A percentile compares a stretch with the other conserved stretches of the same genome.
phyloP scores from a whole-genome alignment of 768 basidiomycete species.

The Galerina marginata region DNA sequence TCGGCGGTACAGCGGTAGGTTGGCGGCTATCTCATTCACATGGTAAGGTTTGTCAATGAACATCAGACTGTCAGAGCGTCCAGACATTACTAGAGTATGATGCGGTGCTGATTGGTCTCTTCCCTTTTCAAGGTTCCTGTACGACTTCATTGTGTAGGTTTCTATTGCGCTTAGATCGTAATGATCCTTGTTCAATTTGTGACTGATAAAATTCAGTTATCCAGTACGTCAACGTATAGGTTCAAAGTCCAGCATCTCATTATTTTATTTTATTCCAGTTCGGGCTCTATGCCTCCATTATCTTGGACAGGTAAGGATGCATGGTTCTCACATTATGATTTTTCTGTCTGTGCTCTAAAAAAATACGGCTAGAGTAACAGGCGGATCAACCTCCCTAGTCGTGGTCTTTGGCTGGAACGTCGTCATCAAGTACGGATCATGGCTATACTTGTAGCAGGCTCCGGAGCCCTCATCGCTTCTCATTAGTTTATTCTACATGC shows the following conservation, averaged over 20 bases:
- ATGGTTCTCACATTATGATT: not conserved
- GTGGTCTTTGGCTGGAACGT: conserved; percentile 85
- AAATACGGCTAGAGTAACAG: conserved; percentile 55
- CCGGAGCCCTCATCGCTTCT: too few relatives aligned
- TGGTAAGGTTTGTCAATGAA: conserved; percentile 58
- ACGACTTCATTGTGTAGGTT: conserved; percentile 77
- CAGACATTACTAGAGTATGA: not conserved
- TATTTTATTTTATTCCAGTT: conserved; percentile 59
- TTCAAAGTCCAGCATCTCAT: not conserved
- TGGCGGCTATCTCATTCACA: conserved; percentile 74
- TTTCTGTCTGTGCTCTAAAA: not conserved
- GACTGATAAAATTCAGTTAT: conserved; percentile 45
- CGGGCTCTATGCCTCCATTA: conserved; percentile 79
- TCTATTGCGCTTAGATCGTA: not conserved
- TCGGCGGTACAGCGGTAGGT: conserved; percentile 76
- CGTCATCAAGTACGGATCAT: conserved; percentile 70
- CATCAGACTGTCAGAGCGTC: too few relatives aligned
- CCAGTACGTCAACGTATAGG: conserved; percentile 49
- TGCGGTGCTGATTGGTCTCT: not conserved
- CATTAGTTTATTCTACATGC: conserved; percentile 43
- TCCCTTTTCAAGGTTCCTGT: conserved; percentile 59
- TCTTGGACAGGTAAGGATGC: conserved; percentile 61
- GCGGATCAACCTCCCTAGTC: conserved; percentile 52
- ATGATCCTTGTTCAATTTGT: not conserved
- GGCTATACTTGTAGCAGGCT: not conserved